Evolutionary conservation across 768 basidiomycete genomes (phyloP).

Genomic region (Mrakia hoshinonis): DNA sequence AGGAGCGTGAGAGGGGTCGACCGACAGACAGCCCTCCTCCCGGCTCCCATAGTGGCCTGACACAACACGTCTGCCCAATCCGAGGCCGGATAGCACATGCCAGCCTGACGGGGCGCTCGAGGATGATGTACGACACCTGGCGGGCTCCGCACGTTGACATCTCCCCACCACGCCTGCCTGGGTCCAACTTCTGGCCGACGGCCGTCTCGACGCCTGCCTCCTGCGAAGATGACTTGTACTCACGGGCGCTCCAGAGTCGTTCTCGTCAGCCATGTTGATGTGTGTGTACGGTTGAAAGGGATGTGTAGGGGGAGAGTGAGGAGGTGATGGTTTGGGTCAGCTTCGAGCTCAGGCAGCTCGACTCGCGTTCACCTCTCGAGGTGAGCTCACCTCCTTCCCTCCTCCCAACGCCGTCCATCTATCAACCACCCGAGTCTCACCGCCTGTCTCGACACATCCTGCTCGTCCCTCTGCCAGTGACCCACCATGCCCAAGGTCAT

Average conservation of each 20-base stretch:
- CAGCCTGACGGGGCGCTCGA: too few relatives aligned
- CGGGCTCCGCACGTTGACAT: too few relatives aligned
- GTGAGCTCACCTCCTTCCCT: too few relatives aligned
- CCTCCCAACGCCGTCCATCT: background rate
- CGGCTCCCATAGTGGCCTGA: too few relatives aligned
- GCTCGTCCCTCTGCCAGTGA: background rate
- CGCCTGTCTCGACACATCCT: background rate
- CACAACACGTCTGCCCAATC: too few relatives aligned
- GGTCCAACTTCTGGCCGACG: background rate
- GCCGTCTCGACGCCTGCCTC: background rate
- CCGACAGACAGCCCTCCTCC: too few relatives aligned
- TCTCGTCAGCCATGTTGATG: slow-evolving; percentile 26
- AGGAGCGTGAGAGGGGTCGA: background rate
- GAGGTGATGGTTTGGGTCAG: background rate
- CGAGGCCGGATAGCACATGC: too few relatives aligned
- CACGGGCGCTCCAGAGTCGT: slow-evolving; percentile 25
- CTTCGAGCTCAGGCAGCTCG: background rate
- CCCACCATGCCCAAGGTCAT: slow-evolving; percentile 77
- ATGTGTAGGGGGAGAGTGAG: background rate
- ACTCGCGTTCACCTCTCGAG: too few relatives aligned
- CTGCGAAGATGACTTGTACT: too few relatives aligned
- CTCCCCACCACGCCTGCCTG: background rate
- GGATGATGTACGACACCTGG: too few relatives aligned
- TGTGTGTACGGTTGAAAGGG: background rate
- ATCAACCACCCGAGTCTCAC: background rate